Percentiles rank a stretch among this genome's conserved stretches.
Evolutionary conservation across 192 early-diverging fungal genomes (phyloP).

Genomic region (Backusella macrospora): DNA sequence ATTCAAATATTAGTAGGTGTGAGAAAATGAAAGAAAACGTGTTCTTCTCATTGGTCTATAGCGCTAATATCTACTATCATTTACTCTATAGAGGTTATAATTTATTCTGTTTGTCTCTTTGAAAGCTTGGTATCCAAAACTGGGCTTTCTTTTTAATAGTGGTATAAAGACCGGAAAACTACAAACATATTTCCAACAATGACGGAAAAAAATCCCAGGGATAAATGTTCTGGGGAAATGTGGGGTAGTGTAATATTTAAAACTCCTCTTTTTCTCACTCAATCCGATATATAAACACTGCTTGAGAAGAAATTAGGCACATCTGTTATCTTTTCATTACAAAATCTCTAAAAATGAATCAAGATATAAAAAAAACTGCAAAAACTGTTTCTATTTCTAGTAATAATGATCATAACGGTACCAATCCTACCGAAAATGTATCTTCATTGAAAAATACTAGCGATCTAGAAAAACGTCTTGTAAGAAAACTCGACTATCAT

Average conservation of each 20-base stretch:
- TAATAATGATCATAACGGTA: too few species aligned
- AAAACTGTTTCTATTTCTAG: neutral
- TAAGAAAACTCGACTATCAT: slow-evolving; percentile 33
- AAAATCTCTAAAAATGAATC: neutral
- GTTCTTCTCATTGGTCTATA: neutral
- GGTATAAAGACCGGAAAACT: neutral
- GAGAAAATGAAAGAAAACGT: neutral
- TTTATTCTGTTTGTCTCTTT: neutral
- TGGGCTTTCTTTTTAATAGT: neutral
- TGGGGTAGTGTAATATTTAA: neutral
- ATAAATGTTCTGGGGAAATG: neutral
- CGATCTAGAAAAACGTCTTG: slow-evolving; percentile 22
- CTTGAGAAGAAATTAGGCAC: neutral
- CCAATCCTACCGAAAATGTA: neutral
- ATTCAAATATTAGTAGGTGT: slow-evolving; percentile 3
- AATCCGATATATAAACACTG: neutral
- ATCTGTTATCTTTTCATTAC: neutral
- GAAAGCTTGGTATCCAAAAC: neutral
- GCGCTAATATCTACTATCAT: neutral
- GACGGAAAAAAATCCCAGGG: neutral
- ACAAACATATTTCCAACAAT: neutral
- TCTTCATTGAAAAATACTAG: neutral
- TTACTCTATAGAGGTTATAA: neutral
- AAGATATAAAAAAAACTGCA: neutral
- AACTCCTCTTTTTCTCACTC: neutral